A percentile compares a stretch with the other conserved stretches of the same genome.
phyloP scores from a whole-genome alignment of 352 stramenopile genomes.

The Plasmopara muralis region DNA sequence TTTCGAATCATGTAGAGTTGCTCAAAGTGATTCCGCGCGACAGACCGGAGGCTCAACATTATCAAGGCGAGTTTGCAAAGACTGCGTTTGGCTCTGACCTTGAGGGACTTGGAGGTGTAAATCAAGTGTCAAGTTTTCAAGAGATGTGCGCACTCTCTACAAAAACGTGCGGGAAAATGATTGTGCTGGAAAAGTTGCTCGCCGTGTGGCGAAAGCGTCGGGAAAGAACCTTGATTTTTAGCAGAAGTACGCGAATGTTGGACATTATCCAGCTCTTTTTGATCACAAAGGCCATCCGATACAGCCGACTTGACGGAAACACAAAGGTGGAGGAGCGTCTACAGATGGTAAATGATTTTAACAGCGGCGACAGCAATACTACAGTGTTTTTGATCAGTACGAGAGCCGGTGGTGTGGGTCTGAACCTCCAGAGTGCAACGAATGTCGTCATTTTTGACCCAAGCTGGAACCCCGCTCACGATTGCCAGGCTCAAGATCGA shows the following conservation, averaged over 20 bases:
- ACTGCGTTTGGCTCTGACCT: conserved; percentile 54
- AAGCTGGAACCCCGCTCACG: conserved; percentile 82
- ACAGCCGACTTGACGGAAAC: conserved; percentile 58
- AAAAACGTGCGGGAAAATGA: conserved; percentile 77
- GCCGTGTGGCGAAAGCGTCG: conserved; percentile 54
- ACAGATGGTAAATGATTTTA: conserved; percentile 71
- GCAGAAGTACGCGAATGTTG: conserved; percentile 72
- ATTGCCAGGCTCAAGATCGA: conserved; percentile 77
- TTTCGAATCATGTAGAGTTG: conserved; percentile 77
- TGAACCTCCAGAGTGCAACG: conserved; percentile 73
- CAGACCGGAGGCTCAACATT: conserved; percentile 40
- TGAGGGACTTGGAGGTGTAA: conserved; percentile 43
- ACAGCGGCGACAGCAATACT: conserved; percentile 41
- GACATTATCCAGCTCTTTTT: conserved; percentile 77
- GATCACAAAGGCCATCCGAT: conserved; percentile 54
- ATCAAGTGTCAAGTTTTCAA: conserved; percentile 53
- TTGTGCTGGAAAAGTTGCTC: conserved; percentile 66
- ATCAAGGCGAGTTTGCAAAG: conserved; percentile 46
- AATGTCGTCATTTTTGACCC: conserved; percentile 87
- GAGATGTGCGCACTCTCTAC: conserved; percentile 51
- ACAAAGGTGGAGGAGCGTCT: conserved; percentile 72
- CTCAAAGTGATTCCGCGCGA: conserved; percentile 67
- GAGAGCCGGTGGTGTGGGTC: conserved; percentile 58
- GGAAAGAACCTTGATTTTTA: conserved; percentile 70
- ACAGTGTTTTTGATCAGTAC: conserved; percentile 79